A percentile compares a stretch with the other conserved stretches of the same genome.
phyloP scores from a whole-genome alignment of 352 stramenopile genomes.

The Plasmopara muralis region DNA sequence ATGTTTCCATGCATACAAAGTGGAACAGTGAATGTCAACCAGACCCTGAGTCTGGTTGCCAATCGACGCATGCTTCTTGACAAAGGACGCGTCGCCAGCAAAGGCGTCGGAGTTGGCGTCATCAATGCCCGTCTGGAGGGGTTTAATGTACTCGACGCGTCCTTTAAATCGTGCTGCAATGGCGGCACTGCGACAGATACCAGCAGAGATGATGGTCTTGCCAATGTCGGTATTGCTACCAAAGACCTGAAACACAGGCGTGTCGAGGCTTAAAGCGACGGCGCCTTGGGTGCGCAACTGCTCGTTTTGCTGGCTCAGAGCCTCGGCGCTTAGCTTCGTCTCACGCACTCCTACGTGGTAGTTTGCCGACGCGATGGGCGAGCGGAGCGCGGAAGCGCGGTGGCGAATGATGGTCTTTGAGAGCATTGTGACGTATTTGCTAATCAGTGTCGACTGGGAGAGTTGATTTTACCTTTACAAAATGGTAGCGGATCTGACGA shows the following conservation, averaged over 20 bases:
- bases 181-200: constrained; percentile 81
- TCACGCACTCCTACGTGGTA: constrained; percentile 49
- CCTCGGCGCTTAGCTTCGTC: constrained; percentile 23
- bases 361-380: constrained; percentile 2
- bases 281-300: constrained; percentile 51
- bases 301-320: constrained; percentile 37
- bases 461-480: too few relatives aligned
- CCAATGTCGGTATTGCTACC: constrained; percentile 97
- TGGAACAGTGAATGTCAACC: constrained; percentile 59
- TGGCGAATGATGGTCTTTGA: constrained; percentile 15
- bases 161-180: constrained; percentile 7
- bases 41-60: constrained; percentile 2
- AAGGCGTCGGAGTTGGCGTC: constrained; percentile 36
- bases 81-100: constrained; percentile 82
- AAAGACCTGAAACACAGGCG: constrained; percentile 88
- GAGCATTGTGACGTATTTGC: constrained; percentile 5
- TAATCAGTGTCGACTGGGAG: too few relatives aligned
- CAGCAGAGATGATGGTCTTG: constrained; percentile 94
- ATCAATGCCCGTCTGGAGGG: constrained; percentile 90
- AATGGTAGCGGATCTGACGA: too few relatives aligned
- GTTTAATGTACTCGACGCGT: constrained; percentile 92
- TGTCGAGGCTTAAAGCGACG: constrained; percentile 42
- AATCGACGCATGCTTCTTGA: constrained; percentile 44
- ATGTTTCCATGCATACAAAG: constrained; percentile 92
- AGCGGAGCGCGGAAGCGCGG: constrained; percentile 1